Evolutionary conservation across 1,284 basidiomycete species (phyloP).

Genomic region (Athelia sp.): DNA sequence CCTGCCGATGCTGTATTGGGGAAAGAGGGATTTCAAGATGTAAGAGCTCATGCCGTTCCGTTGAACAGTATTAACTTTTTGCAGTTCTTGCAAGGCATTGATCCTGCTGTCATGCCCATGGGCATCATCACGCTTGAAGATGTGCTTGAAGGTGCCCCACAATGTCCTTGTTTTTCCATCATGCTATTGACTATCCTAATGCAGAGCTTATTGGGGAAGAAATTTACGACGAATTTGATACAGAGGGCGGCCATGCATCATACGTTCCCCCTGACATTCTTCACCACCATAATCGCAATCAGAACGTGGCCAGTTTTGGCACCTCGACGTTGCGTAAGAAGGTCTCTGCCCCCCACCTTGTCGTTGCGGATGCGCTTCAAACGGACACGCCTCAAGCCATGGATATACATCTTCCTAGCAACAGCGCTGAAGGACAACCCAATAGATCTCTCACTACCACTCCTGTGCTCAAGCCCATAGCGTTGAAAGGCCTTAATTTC

Average conservation of each 20-base stretch:
- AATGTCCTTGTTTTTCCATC: no score
- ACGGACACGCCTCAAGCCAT: constrained; percentile 11
- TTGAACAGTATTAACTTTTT: neutral
- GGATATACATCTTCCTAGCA: constrained; percentile 6
- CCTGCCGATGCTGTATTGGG: constrained; percentile 78
- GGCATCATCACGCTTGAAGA: constrained; percentile 94
- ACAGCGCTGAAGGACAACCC: constrained; percentile 6
- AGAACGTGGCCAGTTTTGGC: neutral
- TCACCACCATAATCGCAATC: neutral
- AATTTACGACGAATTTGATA: constrained; percentile 85
- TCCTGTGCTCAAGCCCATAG: constrained; percentile 36
- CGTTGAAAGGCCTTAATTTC: constrained; percentile 45
- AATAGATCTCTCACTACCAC: constrained; percentile 18
- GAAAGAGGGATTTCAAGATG: constrained; percentile 65
- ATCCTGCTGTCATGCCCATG: constrained; percentile 72
- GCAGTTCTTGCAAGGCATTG: constrained; percentile 71
- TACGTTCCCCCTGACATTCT: neutral
- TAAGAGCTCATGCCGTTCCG: constrained; percentile 22
- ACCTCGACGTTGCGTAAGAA: constrained; percentile 14
- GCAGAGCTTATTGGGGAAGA: constrained; percentile 89
- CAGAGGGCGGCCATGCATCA: constrained; percentile 60
- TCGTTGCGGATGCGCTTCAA: constrained; percentile 22
- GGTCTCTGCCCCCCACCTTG: constrained; percentile 16
- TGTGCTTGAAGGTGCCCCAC: constrained; percentile 83
- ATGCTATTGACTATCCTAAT: no score